Conservation (phyloP, 257 asterid genomes). For the Nicotiana benthamiana region DNA sequence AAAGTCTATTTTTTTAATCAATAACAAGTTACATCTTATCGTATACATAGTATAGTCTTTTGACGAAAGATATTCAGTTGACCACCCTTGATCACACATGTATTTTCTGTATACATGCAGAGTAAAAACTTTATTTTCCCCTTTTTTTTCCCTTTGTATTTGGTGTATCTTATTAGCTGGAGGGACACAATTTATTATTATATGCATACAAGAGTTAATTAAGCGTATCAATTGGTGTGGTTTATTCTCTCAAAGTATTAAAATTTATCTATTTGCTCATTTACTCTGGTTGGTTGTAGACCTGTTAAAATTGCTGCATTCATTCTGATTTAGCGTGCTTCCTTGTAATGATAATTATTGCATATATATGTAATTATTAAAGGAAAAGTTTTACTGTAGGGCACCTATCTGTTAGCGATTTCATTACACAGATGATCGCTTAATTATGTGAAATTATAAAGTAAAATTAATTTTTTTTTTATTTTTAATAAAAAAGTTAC, state of each 20-base stretch:
- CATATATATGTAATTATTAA: not conserved
- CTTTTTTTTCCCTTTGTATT: not conserved
- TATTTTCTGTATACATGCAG: no score
- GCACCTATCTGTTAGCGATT: not conserved
- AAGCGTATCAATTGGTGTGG: not conserved
- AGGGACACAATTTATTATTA: no score
- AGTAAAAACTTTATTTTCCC: not conserved
- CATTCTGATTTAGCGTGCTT: not conserved
- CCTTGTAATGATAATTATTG: not conserved
- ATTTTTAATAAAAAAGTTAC: no score
- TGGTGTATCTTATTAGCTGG: not conserved
- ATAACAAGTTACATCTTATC: no score
- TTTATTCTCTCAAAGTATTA: not conserved
- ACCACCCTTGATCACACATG: no score
- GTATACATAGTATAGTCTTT: no score
- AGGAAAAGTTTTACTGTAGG: not conserved
- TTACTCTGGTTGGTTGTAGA: not conserved
- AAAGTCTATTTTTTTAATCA: no score
- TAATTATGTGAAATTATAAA: no score
- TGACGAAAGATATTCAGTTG: no score
- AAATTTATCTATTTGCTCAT: not conserved
- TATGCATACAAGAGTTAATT: no score
- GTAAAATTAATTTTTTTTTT: no score
- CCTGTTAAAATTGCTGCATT: not conserved
- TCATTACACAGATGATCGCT: no score